Evolutionary conservation across 805 yeast species (phyloP).

Genomic region (Lipomyces anomalus): DNA sequence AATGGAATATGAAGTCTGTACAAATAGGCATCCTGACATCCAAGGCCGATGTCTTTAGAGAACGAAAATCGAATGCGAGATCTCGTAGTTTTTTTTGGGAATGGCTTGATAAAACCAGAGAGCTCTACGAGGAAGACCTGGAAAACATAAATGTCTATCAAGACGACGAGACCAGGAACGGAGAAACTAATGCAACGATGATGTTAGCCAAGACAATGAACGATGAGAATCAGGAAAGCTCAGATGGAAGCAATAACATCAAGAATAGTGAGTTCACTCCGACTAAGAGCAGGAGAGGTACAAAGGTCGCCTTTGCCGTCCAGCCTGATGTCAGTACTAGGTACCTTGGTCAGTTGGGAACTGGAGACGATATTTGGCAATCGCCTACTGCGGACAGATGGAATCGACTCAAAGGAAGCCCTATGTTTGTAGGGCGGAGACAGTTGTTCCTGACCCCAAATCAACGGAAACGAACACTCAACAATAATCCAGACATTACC

Average conservation of each 20-base stretch:
- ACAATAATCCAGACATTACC: too few species aligned
- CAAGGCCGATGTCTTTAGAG: conserved; percentile 12
- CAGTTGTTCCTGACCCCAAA: conserved; percentile 17
- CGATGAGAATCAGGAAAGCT: conserved; percentile 3
- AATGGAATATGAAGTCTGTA: conserved; percentile 14
- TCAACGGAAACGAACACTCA: too few species aligned
- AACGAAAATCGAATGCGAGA: conserved; percentile 1
- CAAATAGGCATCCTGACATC: conserved; percentile 15
- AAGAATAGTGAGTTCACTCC: too few species aligned
- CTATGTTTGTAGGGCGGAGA: conserved; percentile 19
- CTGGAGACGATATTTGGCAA: background rate
- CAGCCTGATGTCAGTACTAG: too few species aligned
- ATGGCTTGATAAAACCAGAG: background rate
- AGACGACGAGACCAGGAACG: too few species aligned
- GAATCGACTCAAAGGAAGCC: conserved; percentile 19
- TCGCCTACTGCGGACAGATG: conserved; percentile 19
- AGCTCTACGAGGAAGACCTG: background rate
- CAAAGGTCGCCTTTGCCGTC: too few species aligned
- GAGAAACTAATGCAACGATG: background rate
- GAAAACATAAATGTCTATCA: background rate
- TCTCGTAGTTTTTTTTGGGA: conserved; percentile 11
- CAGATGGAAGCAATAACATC: background rate
- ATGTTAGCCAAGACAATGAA: background rate
- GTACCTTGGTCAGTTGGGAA: background rate
- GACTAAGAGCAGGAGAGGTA: too few species aligned